Evolutionary conservation across 306 rosid species (phyloP).

Genomic region (Vachellia collinsii): DNA sequence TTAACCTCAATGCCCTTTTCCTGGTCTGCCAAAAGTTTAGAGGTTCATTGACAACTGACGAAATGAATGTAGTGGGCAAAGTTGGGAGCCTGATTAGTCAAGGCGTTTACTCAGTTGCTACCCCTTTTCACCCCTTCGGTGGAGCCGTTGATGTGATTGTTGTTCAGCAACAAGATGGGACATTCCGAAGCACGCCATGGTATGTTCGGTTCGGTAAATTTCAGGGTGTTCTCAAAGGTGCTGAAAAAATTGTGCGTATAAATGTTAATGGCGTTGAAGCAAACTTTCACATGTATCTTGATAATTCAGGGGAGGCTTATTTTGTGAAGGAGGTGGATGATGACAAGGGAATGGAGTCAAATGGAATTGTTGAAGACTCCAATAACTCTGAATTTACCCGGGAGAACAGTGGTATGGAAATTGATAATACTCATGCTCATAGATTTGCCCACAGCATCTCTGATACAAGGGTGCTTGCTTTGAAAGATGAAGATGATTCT

Average conservation of each 20-base stretch:
- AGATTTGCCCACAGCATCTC: conserved; percentile 69
- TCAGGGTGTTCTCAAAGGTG: conserved; percentile 94
- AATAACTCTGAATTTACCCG: conserved; percentile 32
- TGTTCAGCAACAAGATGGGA: conserved; percentile 95
- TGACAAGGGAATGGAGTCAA: conserved; percentile 46
- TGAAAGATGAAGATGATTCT: conserved; percentile 50
- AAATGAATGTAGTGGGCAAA: conserved; percentile 90
- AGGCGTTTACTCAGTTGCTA: conserved; percentile 94
- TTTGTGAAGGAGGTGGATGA: conserved; percentile 73
- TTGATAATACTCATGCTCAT: conserved; percentile 43
- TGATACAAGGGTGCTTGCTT: conserved; percentile 55
- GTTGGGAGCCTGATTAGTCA: conserved; percentile 85
- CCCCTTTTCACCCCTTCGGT: conserved; percentile 97
- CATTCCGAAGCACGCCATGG: conserved; percentile 93
- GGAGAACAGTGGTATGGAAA: conserved; percentile 31
- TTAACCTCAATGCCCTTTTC: conserved; percentile 38
- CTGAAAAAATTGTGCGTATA: conserved; percentile 76
- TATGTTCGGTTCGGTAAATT: conserved; percentile 95
- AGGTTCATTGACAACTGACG: conserved; percentile 39
- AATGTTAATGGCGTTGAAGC: conserved; percentile 83
- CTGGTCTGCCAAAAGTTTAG: conserved; percentile 40
- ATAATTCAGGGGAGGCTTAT: conserved; percentile 95
- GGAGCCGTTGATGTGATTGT: conserved; percentile 97
- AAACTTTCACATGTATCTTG: conserved; percentile 89
- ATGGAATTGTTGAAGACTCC: conserved; percentile 44